Evolutionary conservation across 2,329 filamentous ascomycete genomes (phyloP), one percentile per base, ranked within the genome.

Genomic region (Fusarium bulbicola): DNA sequence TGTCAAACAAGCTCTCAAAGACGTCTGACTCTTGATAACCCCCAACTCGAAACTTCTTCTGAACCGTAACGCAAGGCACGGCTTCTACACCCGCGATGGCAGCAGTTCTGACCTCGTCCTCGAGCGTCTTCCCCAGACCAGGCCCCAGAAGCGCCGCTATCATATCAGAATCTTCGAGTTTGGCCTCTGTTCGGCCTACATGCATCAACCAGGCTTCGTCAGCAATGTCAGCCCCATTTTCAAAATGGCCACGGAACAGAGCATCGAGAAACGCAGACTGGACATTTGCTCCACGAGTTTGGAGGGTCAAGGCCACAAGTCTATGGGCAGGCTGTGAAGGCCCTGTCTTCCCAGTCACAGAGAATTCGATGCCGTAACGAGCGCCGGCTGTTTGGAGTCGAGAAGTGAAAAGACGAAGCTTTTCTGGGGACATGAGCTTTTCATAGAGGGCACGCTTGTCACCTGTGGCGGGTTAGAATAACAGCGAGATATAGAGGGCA

Each of bases 11-110:
- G 69, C 88, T 85, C 76, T 91, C 82, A 79, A 95, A 94, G 2
- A 91, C 86, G 49, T 86, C 85, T 6, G 88, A 85, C 66, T 91
- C 89, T 83, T 95, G 92, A 62, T 91, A 92, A 2, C 93, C 93
- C 14, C 91, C 90, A 24, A 95, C 85, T 72, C 91, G 87, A 80
- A 90, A 94, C 76, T 85, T 84, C 3, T 86, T 89, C 78, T 94
- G 92, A 57, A 95, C 86, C 5, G 90, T 90, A 76, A 93, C 93
- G 74, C 92, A 91, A 21, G 93, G 93, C 74, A 95, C 92, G 1
- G 92, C 93, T 63, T 85, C 85, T 59, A 95, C 82, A 12, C 80
- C 81, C 9, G 75, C 70, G 16, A 74, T 68, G 30, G 75, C 74
- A 46, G 81, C 80, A 13, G 52, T 69, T 47, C 76, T 60, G 3